Evolutionary conservation across 176 grass and related monocot species (phyloP).

Genomic region (Bromus sterilis): DNA sequence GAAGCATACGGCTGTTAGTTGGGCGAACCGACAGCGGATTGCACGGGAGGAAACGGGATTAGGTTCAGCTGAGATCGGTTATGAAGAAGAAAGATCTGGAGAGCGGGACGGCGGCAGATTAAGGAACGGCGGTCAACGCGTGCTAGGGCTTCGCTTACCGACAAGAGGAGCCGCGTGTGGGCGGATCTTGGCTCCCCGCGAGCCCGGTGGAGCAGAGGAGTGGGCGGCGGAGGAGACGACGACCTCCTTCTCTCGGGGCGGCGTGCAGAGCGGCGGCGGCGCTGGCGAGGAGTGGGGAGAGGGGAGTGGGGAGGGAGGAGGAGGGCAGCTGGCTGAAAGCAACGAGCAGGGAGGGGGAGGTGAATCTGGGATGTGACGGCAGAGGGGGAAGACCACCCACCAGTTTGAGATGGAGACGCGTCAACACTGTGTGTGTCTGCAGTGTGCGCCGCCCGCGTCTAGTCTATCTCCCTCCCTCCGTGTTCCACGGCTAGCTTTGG

Average conservation of each 20-base stretch:
- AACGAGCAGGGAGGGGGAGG: background rate
- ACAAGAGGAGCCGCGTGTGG: background rate
- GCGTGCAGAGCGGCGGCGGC: background rate
- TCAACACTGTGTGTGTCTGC: background rate
- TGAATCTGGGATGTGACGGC: conserved; percentile 15
- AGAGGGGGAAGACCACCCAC: background rate
- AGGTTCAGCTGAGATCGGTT: background rate
- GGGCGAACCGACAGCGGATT: background rate
- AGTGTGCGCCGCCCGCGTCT: background rate
- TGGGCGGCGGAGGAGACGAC: background rate
- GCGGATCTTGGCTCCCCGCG: background rate
- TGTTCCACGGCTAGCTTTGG: background rate
- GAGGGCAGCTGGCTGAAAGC: background rate
- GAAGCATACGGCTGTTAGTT: background rate
- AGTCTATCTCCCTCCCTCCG: too few species aligned
- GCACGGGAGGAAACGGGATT: background rate
- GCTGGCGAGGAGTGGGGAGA: background rate
- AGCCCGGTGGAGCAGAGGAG: background rate
- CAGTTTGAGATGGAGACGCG: background rate
- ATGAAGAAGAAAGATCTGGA: background rate
- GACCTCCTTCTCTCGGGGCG: background rate
- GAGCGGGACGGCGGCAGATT: background rate
- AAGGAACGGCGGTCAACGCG: background rate
- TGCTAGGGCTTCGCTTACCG: background rate
- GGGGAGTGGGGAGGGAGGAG: background rate